A percentile compares a stretch with the other conserved stretches of the same genome.
Conservation (phyloP, 257 asterid genomes). For the Voacanga thouarsii region DNA sequence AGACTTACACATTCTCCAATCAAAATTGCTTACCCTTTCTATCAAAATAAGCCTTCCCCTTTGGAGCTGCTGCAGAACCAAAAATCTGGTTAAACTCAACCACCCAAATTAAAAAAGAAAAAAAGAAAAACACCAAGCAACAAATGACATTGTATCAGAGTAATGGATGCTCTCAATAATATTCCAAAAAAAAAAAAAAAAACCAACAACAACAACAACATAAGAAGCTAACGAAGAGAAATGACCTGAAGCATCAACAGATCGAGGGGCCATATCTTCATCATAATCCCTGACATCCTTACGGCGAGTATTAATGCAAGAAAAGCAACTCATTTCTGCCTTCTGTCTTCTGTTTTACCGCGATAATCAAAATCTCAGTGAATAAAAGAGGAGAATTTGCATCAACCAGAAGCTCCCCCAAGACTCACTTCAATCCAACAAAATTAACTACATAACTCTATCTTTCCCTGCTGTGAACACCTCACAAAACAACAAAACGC, state of each 20-base stretch:
- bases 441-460: conserved; percentile 4
- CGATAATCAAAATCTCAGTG: neutral
- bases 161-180: neutral
- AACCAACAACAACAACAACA: too few species aligned
- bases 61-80: conserved; percentile 35
- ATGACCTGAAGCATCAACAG: conserved; percentile 47
- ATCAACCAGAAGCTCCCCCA: neutral
- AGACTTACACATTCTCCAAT: neutral
- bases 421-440: neutral
- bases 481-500: neutral
- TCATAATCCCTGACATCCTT: conserved; percentile 58
- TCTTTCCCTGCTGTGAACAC: neutral
- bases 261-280: conserved; percentile 47
- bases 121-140: neutral
- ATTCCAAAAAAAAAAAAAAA: too few species aligned
- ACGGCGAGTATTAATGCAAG: conserved; percentile 55
- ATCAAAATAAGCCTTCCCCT: conserved; percentile 31
- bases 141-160: conserved; percentile 10
- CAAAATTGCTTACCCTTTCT: conserved; percentile 34
- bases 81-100: conserved; percentile 9
- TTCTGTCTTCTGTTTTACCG: neutral
- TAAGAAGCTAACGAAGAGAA: neutral
- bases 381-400: conserved; percentile 4
- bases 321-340: conserved; percentile 61
- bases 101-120: neutral